A percentile compares a stretch with the other conserved stretches of the same genome.
These are phyloP conservation scores for Sphaceloma murrayae DNA, from an alignment of 2,329 filamentous ascomycete genomes.

Conservation along the genomic window DNA sequence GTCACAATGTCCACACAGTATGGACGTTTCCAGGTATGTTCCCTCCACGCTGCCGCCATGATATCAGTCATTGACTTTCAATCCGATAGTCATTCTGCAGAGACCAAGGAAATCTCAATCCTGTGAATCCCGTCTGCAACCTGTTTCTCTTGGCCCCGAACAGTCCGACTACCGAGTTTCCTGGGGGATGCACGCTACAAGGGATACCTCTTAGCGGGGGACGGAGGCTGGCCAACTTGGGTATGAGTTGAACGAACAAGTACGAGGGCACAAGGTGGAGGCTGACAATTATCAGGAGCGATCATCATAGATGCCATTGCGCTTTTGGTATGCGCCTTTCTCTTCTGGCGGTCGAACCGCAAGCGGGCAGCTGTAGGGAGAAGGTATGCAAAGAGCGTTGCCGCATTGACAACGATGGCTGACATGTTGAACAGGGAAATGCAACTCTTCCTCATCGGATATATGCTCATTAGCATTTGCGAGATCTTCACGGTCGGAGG, in stretches of 20 bases:
- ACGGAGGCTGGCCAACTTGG: conserved; percentile 69
- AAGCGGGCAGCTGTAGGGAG: conserved; percentile 91
- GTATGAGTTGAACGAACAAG: conserved; percentile 38
- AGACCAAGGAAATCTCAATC: too few species aligned
- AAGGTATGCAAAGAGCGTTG: conserved; percentile 65
- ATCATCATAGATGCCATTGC: conserved; percentile 74
- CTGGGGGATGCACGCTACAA: conserved; percentile 59
- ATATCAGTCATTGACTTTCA: too few species aligned
- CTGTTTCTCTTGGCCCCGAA: conserved; percentile 52
- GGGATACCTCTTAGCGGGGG: conserved; percentile 64
- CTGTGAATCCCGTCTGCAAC: too few species aligned
- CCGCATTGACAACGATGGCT: too few species aligned
- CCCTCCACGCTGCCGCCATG: conserved; percentile 34
- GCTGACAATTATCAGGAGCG: conserved; percentile 50
- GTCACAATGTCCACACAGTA: conserved; percentile 23
- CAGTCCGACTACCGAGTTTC: conserved; percentile 45
- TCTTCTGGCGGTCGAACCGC: conserved; percentile 71
- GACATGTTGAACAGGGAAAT: conserved; percentile 60
- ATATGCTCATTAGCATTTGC: conserved; percentile 80
- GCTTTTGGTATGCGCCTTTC: conserved; percentile 55
- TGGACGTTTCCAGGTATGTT: conserved; percentile 27
- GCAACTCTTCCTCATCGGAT: conserved; percentile 83
- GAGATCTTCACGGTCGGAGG: conserved; percentile 94
- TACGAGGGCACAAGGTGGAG: conserved; percentile 6
- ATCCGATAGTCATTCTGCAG: too few species aligned